Percentiles rank a stretch among this genome's conserved stretches.
These are phyloP conservation scores for Apiospora malaysiana DNA, from an alignment of 2,329 filamentous ascomycete genomes.

Conservation along the genomic window DNA sequence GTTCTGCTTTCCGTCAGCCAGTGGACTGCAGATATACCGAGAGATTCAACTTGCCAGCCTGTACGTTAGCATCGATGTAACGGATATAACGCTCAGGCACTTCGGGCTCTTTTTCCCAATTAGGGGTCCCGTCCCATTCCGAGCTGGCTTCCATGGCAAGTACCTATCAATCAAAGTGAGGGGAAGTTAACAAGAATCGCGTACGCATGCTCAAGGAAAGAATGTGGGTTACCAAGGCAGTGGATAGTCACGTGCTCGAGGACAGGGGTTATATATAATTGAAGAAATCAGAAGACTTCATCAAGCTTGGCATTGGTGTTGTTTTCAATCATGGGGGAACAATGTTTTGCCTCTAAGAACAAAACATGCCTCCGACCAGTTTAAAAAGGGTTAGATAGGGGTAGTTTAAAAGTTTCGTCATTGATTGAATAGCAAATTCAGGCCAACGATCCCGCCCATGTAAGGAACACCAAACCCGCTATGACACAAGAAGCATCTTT, in stretches of 20 bases:
- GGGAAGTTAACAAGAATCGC: background rate
- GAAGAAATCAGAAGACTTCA: too few species aligned
- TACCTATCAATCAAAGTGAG: background rate
- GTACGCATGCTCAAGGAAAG: background rate
- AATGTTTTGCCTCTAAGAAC: too few species aligned
- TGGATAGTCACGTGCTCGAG: background rate
- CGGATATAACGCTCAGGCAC: background rate
- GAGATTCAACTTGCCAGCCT: background rate
- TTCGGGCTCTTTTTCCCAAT: background rate
- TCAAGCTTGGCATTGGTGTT: too few species aligned
- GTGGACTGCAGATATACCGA: background rate
- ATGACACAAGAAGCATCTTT: too few species aligned
- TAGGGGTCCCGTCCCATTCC: background rate
- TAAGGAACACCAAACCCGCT: background rate
- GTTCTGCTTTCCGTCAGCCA: background rate
- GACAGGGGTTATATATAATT: background rate
- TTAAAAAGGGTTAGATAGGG: background rate
- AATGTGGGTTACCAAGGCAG: background rate
- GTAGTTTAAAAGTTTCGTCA: background rate
- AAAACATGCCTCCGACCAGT: background rate
- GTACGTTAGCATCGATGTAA: background rate
- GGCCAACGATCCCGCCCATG: too few species aligned
- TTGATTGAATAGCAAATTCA: too few species aligned
- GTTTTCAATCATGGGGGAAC: too few species aligned
- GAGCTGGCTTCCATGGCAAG: background rate